Percentiles rank a stretch among this genome's conserved stretches.
Conservation (phyloP, 495 filamentous ascomycete genomes). For the Penicillium canescens region DNA sequence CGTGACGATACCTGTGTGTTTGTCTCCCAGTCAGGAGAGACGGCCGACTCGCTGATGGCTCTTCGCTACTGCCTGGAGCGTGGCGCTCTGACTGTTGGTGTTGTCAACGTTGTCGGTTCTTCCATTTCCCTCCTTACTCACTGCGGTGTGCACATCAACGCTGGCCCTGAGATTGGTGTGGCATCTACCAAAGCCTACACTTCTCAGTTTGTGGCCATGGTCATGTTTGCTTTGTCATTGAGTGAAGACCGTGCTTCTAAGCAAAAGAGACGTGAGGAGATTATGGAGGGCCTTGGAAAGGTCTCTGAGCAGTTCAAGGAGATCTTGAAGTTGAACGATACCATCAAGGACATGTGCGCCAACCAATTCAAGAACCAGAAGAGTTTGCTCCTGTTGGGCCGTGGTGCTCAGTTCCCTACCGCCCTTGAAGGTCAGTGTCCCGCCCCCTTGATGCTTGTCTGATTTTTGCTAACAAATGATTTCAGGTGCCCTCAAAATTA, state of each 20-base stretch:
- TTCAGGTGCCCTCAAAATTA: constrained; percentile 88
- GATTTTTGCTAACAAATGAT: neutral
- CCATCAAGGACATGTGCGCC: constrained; percentile 88
- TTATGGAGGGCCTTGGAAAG: constrained; percentile 87
- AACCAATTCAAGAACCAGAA: constrained; percentile 96
- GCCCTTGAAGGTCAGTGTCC: constrained; percentile 77
- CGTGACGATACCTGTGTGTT: constrained; percentile 99
- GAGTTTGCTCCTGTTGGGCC: constrained; percentile 86
- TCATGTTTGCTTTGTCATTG: constrained; percentile 97
- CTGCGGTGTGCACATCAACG: constrained; percentile 99
- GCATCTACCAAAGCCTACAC: constrained; percentile 99
- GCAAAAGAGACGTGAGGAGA: constrained; percentile 88
- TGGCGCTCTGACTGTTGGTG: constrained; percentile 93
- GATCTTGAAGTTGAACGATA: constrained; percentile 84
- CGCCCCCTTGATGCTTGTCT: neutral
- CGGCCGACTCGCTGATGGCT: constrained; percentile 96
- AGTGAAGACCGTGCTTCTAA: constrained; percentile 96
- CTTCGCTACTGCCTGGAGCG: constrained; percentile 96
- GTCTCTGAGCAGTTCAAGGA: constrained; percentile 90
- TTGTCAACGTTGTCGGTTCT: constrained; percentile 97
- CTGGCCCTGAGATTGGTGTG: constrained; percentile 97
- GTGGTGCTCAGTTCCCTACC: constrained; percentile 95
- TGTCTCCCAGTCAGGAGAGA: constrained; percentile 97
- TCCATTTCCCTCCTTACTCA: constrained; percentile 98
- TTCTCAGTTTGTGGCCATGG: constrained; percentile 97